Evolutionary conservation across 805 yeast genomes (phyloP).

Genomic region (Candida arabinofermentans): DNA sequence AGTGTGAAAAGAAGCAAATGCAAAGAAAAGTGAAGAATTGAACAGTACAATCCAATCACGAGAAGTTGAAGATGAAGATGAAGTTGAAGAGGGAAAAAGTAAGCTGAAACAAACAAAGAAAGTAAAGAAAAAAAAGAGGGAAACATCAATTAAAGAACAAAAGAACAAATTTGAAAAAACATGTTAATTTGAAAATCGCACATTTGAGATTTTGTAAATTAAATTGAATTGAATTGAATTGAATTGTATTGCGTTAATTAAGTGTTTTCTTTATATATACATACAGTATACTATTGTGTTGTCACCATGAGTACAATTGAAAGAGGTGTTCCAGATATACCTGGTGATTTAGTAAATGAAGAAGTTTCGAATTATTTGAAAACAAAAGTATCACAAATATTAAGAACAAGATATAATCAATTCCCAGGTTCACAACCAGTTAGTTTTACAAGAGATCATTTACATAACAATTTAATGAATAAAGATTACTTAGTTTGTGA

Average conservation of each 20-base stretch:
- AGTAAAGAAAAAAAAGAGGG: not conserved
- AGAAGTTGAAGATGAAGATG: not conserved
- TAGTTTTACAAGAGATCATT: conserved; percentile 74
- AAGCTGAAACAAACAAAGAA: not conserved
- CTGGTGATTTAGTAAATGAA: conserved; percentile 77
- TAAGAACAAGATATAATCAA: conserved; percentile 48
- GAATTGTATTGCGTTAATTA: too few relatives aligned
- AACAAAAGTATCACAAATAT: conserved; percentile 59
- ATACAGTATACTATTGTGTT: too few relatives aligned
- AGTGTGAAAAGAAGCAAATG: too few relatives aligned
- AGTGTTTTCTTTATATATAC: too few relatives aligned
- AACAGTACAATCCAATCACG: too few relatives aligned
- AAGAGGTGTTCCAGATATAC: conserved; percentile 74
- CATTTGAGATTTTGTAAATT: too few relatives aligned
- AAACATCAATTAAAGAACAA: too few relatives aligned
- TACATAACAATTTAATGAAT: conserved; percentile 52
- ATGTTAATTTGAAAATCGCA: too few relatives aligned
- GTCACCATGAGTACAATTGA: conserved; percentile 15
- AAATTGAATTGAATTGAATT: too few relatives aligned
- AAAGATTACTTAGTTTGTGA: conserved; percentile 94
- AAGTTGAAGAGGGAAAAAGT: not conserved
- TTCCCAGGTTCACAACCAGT: conserved; percentile 97
- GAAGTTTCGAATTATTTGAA: conserved; percentile 66
- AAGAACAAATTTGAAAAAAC: too few relatives aligned
- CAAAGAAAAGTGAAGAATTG: too few relatives aligned